phyloP scores from a whole-genome alignment of 2,329 filamentous ascomycete genomes.

The Nectriaceae sp. region DNA sequence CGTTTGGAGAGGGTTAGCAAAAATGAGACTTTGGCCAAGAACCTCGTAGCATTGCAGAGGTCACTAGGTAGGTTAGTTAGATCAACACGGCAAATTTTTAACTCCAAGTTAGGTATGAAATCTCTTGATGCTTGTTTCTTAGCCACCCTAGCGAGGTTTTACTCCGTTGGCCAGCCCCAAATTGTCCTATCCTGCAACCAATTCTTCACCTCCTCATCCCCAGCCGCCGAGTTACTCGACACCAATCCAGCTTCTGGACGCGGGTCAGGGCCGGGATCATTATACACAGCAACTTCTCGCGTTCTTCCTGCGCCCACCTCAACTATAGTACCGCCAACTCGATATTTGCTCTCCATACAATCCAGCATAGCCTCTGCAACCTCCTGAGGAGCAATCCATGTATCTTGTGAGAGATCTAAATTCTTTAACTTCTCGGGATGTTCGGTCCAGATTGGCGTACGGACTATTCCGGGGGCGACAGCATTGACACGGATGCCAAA shows the following conservation, averaged over 20 bases:
- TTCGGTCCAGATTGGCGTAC: slow-evolving; percentile 48
- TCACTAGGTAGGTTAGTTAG: too few relatives aligned
- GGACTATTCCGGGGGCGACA: slow-evolving; percentile 46
- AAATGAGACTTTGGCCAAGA: too few relatives aligned
- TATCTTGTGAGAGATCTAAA: slow-evolving; percentile 35
- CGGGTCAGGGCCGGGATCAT: slow-evolving; percentile 42
- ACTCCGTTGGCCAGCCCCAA: too few relatives aligned
- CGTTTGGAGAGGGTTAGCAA: too few relatives aligned
- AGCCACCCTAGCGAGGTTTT: too few relatives aligned
- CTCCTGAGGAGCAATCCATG: slow-evolving; percentile 43
- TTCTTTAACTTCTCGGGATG: slow-evolving; percentile 44
- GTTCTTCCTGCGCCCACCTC: slow-evolving; percentile 38
- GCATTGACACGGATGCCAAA: slow-evolving; percentile 42
- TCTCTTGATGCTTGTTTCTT: too few relatives aligned
- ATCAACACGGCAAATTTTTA: too few relatives aligned
- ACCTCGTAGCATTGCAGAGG: too few relatives aligned
- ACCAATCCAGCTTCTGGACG: slow-evolving; percentile 28
- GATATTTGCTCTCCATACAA: slow-evolving; percentile 34
- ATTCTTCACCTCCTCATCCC: slow-evolving; percentile 26
- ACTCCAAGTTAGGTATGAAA: too few relatives aligned
- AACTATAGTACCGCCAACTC: slow-evolving; percentile 42
- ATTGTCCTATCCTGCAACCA: slow-evolving; percentile 27
- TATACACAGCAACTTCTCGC: slow-evolving; percentile 34
- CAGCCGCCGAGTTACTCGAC: slow-evolving; percentile 29
- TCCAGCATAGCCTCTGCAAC: slow-evolving; percentile 47